phyloP scores from a whole-genome alignment of 2,329 filamentous ascomycete species.

The Ascochyta rabiei region DNA sequence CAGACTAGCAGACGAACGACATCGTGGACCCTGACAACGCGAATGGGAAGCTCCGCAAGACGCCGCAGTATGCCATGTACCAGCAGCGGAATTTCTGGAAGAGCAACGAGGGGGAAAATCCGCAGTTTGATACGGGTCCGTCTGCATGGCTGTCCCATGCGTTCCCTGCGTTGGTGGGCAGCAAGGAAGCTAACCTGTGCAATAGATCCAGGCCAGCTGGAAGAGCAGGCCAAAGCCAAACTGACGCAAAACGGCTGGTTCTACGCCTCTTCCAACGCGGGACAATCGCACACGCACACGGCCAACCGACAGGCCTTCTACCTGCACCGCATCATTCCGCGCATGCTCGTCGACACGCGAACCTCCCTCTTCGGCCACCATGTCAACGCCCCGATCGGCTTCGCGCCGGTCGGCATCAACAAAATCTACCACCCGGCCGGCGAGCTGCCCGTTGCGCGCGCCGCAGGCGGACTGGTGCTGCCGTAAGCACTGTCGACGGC shows the following conservation, averaged over 20 bases:
- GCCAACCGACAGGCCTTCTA: slow-evolving; percentile 70
- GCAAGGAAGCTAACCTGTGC: not conserved
- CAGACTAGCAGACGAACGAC: no score
- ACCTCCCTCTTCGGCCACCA: slow-evolving; percentile 66
- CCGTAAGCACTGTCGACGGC: slow-evolving; percentile 67
- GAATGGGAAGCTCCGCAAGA: slow-evolving; percentile 57
- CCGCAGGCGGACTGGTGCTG: slow-evolving; percentile 64
- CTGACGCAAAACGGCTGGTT: slow-evolving; percentile 65
- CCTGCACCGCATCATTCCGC: slow-evolving; percentile 66
- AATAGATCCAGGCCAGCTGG: slow-evolving; percentile 63
- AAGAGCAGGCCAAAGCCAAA: slow-evolving; percentile 62
- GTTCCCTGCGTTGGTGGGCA: no score
- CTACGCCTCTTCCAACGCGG: slow-evolving; percentile 64
- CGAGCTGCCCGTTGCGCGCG: slow-evolving; percentile 65
- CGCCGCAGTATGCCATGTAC: slow-evolving; percentile 61
- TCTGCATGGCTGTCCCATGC: no score
- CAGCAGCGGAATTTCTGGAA: slow-evolving; percentile 63
- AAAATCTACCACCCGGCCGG: slow-evolving; percentile 66
- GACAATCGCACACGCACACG: slow-evolving; percentile 59
- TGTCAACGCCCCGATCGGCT: slow-evolving; percentile 66
- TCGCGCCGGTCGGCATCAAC: slow-evolving; percentile 70
- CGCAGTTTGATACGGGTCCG: slow-evolving; percentile 60
- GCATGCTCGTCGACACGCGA: slow-evolving; percentile 67
- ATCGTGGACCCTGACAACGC: slow-evolving; percentile 58
- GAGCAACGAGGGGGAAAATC: slow-evolving; percentile 56